phyloP scores from a whole-genome alignment of 2,329 filamentous ascomycete genomes.

The Nemania serpens region DNA sequence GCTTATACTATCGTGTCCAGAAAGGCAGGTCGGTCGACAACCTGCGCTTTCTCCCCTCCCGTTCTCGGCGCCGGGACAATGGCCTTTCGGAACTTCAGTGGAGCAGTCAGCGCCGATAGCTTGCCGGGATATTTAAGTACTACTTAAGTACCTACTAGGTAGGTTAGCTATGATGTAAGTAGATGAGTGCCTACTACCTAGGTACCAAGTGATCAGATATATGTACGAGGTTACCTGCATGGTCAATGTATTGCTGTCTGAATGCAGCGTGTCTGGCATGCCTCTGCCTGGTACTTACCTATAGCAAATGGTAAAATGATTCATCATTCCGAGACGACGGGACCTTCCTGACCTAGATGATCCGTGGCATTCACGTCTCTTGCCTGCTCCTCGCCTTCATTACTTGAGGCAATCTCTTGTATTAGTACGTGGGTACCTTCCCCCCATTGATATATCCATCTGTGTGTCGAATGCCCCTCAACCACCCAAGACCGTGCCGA shows the following conservation, averaged over 20 bases:
- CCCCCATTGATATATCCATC: too few species aligned
- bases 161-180: too few species aligned
- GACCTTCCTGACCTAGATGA: not conserved
- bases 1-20: too few species aligned
- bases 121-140: conserved; percentile 3
- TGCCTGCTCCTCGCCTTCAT: conserved; percentile 5
- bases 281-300: too few species aligned
- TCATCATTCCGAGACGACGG: not conserved
- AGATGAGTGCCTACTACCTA: too few species aligned
- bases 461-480: too few species aligned
- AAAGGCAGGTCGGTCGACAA: conserved; percentile 9
- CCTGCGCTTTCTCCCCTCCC: conserved; percentile 2
- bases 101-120: conserved; percentile 19
- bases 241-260: too few species aligned
- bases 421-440: too few species aligned
- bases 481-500: too few species aligned
- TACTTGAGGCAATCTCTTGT: not conserved
- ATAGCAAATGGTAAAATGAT: too few species aligned
- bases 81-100: conserved; percentile 19
- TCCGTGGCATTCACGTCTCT: not conserved
- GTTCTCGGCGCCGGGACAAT: conserved; percentile 20
- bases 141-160: not conserved
- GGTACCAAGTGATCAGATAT: too few species aligned
- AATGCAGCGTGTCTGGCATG: too few species aligned
- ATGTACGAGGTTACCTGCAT: not conserved